These are phyloP conservation scores for Prunus mira DNA, from an alignment of 306 rosid species.

Conservation along the genomic window DNA sequence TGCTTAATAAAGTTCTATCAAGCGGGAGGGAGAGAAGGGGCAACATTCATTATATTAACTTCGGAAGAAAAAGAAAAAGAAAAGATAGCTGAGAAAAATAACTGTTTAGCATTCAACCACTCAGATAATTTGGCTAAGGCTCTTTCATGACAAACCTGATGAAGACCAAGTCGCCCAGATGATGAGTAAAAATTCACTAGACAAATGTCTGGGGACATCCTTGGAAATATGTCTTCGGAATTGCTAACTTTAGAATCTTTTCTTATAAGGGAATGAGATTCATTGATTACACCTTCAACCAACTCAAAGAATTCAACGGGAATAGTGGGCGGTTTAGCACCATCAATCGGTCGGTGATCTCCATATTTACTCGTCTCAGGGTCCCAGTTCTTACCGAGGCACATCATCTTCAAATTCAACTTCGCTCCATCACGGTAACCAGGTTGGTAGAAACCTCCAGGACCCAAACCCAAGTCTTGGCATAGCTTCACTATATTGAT, in stretches of 20 bases:
- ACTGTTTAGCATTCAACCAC: not conserved
- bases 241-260: conserved; percentile 18
- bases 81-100: not conserved
- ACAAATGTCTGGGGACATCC: conserved; percentile 57
- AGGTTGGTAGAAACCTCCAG: conserved; percentile 87
- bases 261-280: conserved; percentile 25
- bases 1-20: not conserved
- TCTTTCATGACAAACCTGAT: conserved; percentile 45
- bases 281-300: conserved; percentile 42
- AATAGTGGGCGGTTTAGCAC: conserved; percentile 46
- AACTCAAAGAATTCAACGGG: conserved; percentile 41
- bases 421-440: conserved; percentile 53
- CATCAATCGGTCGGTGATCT: conserved; percentile 46
- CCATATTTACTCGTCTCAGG: conserved; percentile 50
- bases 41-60: not conserved
- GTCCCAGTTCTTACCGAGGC: conserved; percentile 86
- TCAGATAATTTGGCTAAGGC: not conserved
- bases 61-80: not conserved
- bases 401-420: conserved; percentile 76
- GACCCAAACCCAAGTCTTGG: conserved; percentile 49
- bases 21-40: not conserved
- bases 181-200: conserved; percentile 62
- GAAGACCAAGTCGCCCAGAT: conserved; percentile 71
- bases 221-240: conserved; percentile 30
- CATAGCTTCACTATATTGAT: conserved; percentile 49